These are phyloP conservation scores for Euphorbia peplus DNA, from an alignment of 345 rosid genomes.

Conservation along the genomic window DNA sequence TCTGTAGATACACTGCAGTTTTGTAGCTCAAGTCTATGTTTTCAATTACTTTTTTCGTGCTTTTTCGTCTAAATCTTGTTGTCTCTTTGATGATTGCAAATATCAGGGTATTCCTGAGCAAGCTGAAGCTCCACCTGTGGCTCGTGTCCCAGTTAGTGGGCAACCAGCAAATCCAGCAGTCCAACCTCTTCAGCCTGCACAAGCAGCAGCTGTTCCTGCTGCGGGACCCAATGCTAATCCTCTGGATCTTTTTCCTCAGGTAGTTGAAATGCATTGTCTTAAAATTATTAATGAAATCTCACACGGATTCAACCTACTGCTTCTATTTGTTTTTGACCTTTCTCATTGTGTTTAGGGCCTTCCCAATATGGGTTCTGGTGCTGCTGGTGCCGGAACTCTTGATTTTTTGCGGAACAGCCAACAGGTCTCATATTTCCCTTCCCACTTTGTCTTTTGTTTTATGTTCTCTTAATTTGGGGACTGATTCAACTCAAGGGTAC, in stretches of 20 bases:
- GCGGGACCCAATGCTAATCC: slow-evolving; percentile 88
- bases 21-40: not conserved
- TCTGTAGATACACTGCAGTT: not conserved
- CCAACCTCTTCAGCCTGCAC: slow-evolving; percentile 45
- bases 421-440: slow-evolving; percentile 46
- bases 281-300: not conserved
- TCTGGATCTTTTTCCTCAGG: slow-evolving; percentile 93
- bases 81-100: not conserved
- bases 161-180: slow-evolving; percentile 54
- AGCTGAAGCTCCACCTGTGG: slow-evolving; percentile 56
- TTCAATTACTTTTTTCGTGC: not conserved
- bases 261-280: slow-evolving; percentile 17
- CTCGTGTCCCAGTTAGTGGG: slow-evolving; percentile 37
- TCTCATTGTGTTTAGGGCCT: slow-evolving; percentile 50
- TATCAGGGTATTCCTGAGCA: slow-evolving; percentile 77
- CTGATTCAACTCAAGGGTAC: not conserved
- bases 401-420: slow-evolving; percentile 88
- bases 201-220: slow-evolving; percentile 46
- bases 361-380: slow-evolving; percentile 72
- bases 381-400: slow-evolving; percentile 68
- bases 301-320: slow-evolving; percentile 1
- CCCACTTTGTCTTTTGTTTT: not conserved
- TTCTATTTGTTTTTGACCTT: not conserved
- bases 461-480: not conserved
- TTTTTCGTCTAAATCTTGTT: not conserved